Evolutionary conservation across 2,329 filamentous ascomycete species (phyloP).

Genomic region (Phaeosphaeria sp.): DNA sequence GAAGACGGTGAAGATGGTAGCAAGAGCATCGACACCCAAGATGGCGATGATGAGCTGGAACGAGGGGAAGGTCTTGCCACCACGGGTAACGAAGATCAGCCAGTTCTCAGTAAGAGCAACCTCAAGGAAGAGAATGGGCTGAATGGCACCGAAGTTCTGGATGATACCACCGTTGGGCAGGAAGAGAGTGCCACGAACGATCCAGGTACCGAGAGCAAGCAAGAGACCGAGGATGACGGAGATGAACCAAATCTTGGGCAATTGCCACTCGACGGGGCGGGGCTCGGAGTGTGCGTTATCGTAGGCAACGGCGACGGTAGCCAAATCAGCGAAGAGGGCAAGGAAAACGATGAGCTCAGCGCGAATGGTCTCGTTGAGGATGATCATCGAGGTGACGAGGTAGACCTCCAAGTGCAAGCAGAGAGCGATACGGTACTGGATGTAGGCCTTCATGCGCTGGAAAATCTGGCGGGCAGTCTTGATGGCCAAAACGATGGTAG

Average conservation of each 20-base stretch:
- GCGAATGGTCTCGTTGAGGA: conserved; percentile 77
- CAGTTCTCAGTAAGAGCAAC: conserved; percentile 61
- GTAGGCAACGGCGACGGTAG: conserved; percentile 79
- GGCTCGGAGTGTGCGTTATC: conserved; percentile 79
- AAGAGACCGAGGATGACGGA: conserved; percentile 71
- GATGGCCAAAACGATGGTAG: conserved; percentile 74
- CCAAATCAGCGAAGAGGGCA: conserved; percentile 79
- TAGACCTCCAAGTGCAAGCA: conserved; percentile 79
- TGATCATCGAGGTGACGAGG: conserved; percentile 78
- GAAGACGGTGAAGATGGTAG: conserved; percentile 77
- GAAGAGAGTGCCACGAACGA: conserved; percentile 74
- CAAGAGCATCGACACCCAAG: conserved; percentile 72
- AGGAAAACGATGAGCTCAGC: conserved; percentile 80
- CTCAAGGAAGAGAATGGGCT: conserved; percentile 69
- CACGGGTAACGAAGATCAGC: conserved; percentile 62
- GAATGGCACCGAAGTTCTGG: conserved; percentile 75
- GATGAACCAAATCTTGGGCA: conserved; percentile 83
- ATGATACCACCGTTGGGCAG: conserved; percentile 74
- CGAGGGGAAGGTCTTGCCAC: conserved; percentile 74
- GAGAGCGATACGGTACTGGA: conserved; percentile 78
- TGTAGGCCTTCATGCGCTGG: conserved; percentile 80
- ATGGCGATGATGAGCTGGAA: conserved; percentile 77
- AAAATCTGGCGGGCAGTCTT: conserved; percentile 78
- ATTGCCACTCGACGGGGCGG: conserved; percentile 79
- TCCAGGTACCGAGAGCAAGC: conserved; percentile 74